Conservation (phyloP, 139 green algal genomes). For the Chlorella sp. region DNA sequence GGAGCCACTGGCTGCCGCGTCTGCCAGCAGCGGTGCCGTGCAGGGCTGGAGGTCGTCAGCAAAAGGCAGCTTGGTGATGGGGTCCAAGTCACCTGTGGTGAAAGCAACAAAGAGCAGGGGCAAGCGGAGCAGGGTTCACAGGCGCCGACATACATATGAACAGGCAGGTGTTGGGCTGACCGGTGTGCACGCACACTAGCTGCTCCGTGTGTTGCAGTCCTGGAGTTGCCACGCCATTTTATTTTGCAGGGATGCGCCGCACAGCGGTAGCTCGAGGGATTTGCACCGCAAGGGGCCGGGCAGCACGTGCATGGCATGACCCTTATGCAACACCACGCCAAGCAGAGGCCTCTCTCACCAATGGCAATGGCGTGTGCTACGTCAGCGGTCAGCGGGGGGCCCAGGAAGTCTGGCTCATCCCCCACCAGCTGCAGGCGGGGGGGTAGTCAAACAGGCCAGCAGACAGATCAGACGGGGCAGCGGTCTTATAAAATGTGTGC, state of each 20-base stretch:
- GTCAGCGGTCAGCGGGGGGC: constrained; percentile 62
- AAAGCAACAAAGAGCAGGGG: neutral
- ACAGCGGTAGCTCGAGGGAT: neutral
- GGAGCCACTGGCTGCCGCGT: neutral
- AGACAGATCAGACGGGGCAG: neutral
- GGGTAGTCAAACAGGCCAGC: neutral
- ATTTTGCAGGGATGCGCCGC: neutral
- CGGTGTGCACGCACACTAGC: neutral
- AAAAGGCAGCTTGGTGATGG: constrained; percentile 63
- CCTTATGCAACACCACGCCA: neutral
- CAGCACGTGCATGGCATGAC: neutral
- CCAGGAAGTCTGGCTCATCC: constrained; percentile 78
- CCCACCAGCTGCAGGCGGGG: constrained; percentile 11
- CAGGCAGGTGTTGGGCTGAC: neutral
- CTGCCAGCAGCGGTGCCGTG: constrained; percentile 4
- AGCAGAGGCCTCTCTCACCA: constrained; percentile 44
- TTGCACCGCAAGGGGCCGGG: neutral
- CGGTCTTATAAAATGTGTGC: neutral
- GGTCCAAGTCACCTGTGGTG: constrained; percentile 59
- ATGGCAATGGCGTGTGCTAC: constrained; percentile 73
- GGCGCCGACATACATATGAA: too few species aligned
- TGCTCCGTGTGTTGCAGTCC: too few species aligned
- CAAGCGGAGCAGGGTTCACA: neutral
- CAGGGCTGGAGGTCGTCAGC: constrained; percentile 1
- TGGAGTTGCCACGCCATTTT: too few species aligned